phyloP scores from a whole-genome alignment of 1,139 yeast species.

The Arxiozyma slooffiae region DNA sequence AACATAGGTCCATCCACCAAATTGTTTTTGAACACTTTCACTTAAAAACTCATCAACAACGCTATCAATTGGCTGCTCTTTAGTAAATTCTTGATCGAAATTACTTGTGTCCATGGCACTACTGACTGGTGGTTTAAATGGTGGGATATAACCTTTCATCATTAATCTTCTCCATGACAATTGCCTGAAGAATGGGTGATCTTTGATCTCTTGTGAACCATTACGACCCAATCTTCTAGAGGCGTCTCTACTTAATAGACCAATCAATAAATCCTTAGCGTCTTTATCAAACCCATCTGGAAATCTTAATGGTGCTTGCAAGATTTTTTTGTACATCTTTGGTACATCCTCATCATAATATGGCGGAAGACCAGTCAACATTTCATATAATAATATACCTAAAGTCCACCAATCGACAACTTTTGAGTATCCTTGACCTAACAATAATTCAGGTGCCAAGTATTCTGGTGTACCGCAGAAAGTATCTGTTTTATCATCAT shows the following conservation, averaged over 20 bases:
- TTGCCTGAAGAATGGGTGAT: slow-evolving; percentile 79
- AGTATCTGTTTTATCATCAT: slow-evolving; percentile 80
- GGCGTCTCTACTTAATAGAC: slow-evolving; percentile 80
- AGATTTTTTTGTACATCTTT: slow-evolving; percentile 85
- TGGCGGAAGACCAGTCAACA: slow-evolving; percentile 95
- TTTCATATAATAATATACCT: slow-evolving; percentile 85
- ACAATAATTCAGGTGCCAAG: slow-evolving; percentile 83
- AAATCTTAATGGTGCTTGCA: slow-evolving; percentile 79
- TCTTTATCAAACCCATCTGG: slow-evolving; percentile 84
- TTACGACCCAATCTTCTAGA: slow-evolving; percentile 60
- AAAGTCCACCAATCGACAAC: slow-evolving; percentile 98
- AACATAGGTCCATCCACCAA: slow-evolving; percentile 97
- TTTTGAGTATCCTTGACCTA: slow-evolving; percentile 90
- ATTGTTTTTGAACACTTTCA: slow-evolving; percentile 88
- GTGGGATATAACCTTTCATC: slow-evolving; percentile 87
- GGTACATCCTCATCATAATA: slow-evolving; percentile 93
- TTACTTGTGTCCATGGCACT: slow-evolving; percentile 84
- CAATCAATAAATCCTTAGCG: slow-evolving; percentile 72
- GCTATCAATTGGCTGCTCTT: slow-evolving; percentile 87
- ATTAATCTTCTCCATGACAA: slow-evolving; percentile 84
- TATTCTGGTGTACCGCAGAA: slow-evolving; percentile 97
- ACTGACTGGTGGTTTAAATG: slow-evolving; percentile 86
- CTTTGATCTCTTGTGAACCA: slow-evolving; percentile 79
- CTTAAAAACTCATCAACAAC: slow-evolving; percentile 86
- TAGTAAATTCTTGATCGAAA: slow-evolving; percentile 87